Base-by-base conservation (phyloP, 768 basidiomycete species). In the Auriscalpium orientale region DNA sequence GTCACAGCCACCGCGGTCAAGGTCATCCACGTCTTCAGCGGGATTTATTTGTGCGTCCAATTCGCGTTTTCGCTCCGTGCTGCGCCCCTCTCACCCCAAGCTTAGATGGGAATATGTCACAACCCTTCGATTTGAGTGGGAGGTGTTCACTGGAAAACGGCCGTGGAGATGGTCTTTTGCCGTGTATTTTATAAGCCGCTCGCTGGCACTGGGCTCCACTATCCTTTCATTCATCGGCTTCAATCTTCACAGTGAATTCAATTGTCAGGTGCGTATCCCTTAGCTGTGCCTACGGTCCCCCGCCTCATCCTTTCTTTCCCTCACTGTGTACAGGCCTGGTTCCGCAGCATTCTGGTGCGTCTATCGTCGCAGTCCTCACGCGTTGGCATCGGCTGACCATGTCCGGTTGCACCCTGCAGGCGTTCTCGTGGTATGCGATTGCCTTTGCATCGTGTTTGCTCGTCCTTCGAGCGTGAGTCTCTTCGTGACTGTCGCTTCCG, bases 81-180 rank as follows among this genome's bases (percentile, higher is more conserved):
- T 2, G 22, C 28, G 5, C 28, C 28, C 28, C 28, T 28, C 28
- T 28, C 28, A 28, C 7, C 28, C 28, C 4, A 28, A 28, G n/a
- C 36, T 13, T 18, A 60, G 59, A 58, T 60, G 59, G 59, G 59
- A 60, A 48, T 60, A 58, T 13, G 6, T 60, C 43, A 60, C 53
- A 18, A 55, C 59, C 38, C 52, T 60, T 16, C 49, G 48, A 28
- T 60, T 60, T 35, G 57, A 58, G 49, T 59, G 57, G 59, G 53
- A 60, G 35, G 57, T 60, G 36, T 60, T 58, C 51, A 58, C 59
- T 0, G 57, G 59, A 34, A 47, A 50, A 47, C 53, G 59, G n/a
- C 59, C 57, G 8, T 58, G 57, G 57, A 54, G 58, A 28, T 60
- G 59, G 59, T 60, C 59, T 13, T 58, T 58, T 45, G 57, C 40